Evolutionary conservation across 1,284 basidiomycete genomes (phyloP).

Genomic region (Gastroboletus turbinatus): DNA sequence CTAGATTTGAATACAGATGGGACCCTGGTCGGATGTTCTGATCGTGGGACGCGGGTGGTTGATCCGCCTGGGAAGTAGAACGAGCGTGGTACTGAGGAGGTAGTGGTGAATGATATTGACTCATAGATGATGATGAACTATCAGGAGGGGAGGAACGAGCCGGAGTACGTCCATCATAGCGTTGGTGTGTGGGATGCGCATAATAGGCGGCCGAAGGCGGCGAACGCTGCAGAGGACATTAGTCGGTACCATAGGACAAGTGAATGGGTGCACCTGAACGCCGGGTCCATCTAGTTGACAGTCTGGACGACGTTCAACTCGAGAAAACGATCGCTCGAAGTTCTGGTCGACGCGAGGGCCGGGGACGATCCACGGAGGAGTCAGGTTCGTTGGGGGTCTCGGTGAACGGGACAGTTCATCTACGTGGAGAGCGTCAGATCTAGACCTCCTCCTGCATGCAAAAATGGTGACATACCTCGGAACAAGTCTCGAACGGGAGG

Average conservation of each 20-base stretch:
- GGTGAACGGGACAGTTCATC: constrained; percentile 46
- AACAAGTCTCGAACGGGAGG: constrained; percentile 75
- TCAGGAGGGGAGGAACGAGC: constrained; percentile 22
- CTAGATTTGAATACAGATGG: constrained; percentile 25
- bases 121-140: constrained; percentile 23
- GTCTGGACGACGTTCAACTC: constrained; percentile 28
- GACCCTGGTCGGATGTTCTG: constrained; percentile 27
- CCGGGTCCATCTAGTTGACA: constrained; percentile 31
- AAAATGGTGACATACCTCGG: constrained; percentile 45
- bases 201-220: constrained; percentile 22
- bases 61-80: constrained; percentile 31
- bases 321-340: constrained; percentile 26
- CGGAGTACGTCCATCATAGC: constrained; percentile 26
- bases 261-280: constrained; percentile 25
- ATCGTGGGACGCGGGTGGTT: constrained; percentile 30
- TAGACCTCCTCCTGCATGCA: not conserved
- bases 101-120: constrained; percentile 24
- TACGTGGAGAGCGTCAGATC: constrained; percentile 21
- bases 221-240: constrained; percentile 23
- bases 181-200: constrained; percentile 25
- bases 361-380: constrained; percentile 40
- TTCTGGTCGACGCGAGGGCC: constrained; percentile 33
- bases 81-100: constrained; percentile 26
- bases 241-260: constrained; percentile 1
- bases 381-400: constrained; percentile 36